Percentiles rank a stretch among this genome's conserved stretches.
phyloP scores from a whole-genome alignment of 2,329 filamentous ascomycete species.

The Beauveria caledonica region DNA sequence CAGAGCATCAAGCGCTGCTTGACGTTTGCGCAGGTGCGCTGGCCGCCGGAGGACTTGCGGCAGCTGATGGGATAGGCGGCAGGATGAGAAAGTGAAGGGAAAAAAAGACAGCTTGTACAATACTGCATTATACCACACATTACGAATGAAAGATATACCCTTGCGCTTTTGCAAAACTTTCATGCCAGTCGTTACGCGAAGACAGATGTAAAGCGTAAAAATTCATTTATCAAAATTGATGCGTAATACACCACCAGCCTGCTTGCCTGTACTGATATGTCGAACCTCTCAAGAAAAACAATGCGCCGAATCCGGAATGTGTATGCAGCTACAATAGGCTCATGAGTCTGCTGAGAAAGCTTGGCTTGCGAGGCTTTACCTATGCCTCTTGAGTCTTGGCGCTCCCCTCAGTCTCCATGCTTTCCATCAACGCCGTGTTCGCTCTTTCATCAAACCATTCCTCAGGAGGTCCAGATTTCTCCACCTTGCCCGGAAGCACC shows the following conservation, averaged over 20 bases:
- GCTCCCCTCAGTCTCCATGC: neutral
- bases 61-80: constrained; percentile 78
- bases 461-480: constrained; percentile 19
- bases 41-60: constrained; percentile 85
- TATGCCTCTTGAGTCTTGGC: neutral
- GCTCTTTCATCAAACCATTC: constrained; percentile 26
- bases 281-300: neutral
- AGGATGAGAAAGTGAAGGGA: constrained; percentile 4
- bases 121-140: too few species aligned
- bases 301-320: neutral
- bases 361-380: neutral
- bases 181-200: neutral
- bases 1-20: constrained; percentile 97
- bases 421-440: neutral
- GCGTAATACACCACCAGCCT: neutral
- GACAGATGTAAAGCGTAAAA: neutral
- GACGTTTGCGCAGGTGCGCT: constrained; percentile 92
- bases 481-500: constrained; percentile 31
- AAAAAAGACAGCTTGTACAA: neutral
- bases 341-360: neutral
- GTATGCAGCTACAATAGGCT: neutral
- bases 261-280: neutral
- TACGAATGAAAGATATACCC: too few species aligned
- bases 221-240: neutral
- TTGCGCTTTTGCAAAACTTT: too few species aligned